phyloP scores from a whole-genome alignment of 2,329 filamentous ascomycete species.

The Paracorniculantispora psalliotae region DNA sequence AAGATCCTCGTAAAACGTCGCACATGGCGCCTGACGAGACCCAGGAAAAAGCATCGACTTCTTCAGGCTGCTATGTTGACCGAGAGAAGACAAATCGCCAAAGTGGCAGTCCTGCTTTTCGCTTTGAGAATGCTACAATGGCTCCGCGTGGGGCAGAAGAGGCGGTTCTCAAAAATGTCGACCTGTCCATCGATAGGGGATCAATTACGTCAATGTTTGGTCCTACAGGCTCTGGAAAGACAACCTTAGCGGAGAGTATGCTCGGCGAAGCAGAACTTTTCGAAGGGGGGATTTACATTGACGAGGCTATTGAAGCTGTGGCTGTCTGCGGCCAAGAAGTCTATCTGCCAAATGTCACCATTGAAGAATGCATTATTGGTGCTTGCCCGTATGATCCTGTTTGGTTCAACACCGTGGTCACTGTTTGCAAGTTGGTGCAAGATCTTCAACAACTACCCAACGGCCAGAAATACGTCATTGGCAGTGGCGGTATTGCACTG shows the following conservation, averaged over 20 bases:
- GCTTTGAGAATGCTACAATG: neutral
- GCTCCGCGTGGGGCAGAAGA: neutral
- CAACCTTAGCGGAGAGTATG: neutral
- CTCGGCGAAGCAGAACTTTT: neutral
- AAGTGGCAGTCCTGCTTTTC: neutral
- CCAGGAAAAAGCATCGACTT: neutral
- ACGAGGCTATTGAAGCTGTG: neutral
- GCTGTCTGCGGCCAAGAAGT: neutral
- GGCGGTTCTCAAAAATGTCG: neutral
- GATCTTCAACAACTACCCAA: neutral
- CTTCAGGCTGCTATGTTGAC: no score
- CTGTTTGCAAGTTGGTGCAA: neutral
- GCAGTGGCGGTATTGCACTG: neutral
- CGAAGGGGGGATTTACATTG: neutral
- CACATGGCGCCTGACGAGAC: neutral
- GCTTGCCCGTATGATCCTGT: neutral
- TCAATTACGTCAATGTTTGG: neutral
- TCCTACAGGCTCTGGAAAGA: neutral
- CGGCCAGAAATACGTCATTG: neutral
- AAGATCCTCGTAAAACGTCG: neutral
- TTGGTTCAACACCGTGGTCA: neutral
- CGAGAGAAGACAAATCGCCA: neutral
- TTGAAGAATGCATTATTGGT: neutral
- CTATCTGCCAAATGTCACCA: neutral
- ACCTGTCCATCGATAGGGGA: neutral